A percentile compares a stretch with the other conserved stretches of the same genome.
These are phyloP conservation scores for Flaveria floridana DNA, from an alignment of 140 eudicot species.

Conservation along the genomic window DNA sequence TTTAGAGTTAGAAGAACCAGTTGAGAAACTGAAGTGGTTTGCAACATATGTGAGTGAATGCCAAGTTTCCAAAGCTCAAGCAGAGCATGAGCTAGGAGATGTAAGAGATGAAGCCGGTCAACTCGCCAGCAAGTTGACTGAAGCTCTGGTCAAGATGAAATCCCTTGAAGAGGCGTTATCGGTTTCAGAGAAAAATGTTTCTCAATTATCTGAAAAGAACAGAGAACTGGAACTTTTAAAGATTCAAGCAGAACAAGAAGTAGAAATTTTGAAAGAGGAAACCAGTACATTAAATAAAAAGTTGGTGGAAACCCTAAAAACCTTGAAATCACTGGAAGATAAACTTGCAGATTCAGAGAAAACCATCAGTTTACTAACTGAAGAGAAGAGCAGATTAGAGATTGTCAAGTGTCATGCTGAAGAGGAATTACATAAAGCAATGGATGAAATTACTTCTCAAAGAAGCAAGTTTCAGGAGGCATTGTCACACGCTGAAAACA, in stretches of 20 bases:
- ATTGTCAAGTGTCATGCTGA: constrained; percentile 42
- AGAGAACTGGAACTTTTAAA: constrained; percentile 53
- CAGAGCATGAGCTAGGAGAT: constrained; percentile 57
- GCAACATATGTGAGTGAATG: constrained; percentile 53
- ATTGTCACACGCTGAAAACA: constrained; percentile 55
- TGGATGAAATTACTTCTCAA: constrained; percentile 19
- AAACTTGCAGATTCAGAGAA: constrained; percentile 51
- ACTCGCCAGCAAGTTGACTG: constrained; percentile 49
- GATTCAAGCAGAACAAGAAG: constrained; percentile 52
- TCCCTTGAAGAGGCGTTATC: constrained; percentile 63
- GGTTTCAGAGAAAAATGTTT: constrained; percentile 44
- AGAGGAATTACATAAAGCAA: constrained; percentile 25
- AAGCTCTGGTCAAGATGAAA: constrained; percentile 40
- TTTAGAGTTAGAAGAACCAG: constrained; percentile 57
- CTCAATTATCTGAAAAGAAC: constrained; percentile 56
- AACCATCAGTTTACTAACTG: constrained; percentile 44
- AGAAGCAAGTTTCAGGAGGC: constrained; percentile 30
- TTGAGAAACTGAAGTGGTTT: constrained; percentile 72
- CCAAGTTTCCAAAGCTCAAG: constrained; percentile 46
- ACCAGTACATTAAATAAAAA: constrained; percentile 41
- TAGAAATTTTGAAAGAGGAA: constrained; percentile 50
- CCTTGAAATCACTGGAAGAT: constrained; percentile 52
- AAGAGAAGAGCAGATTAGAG: constrained; percentile 63
- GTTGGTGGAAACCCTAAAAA: constrained; percentile 42
- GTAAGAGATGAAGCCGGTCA: constrained; percentile 47